A percentile compares a stretch with the other conserved stretches of the same genome.
phyloP scores from a whole-genome alignment of 306 rosid species.

The Pterocarpus macrocarpus region DNA sequence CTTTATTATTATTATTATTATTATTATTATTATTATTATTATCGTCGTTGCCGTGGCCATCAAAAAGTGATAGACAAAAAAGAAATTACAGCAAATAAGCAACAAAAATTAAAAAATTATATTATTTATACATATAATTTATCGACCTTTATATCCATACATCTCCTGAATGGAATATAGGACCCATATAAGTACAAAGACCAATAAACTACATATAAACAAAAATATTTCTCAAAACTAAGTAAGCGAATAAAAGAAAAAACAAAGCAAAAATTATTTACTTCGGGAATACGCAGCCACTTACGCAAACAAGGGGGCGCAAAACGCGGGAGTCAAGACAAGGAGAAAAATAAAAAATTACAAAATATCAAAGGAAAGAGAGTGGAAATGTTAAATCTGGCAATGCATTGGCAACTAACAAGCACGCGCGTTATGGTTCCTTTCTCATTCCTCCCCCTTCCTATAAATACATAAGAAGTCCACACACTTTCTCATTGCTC shows the following conservation, averaged over 20 bases:
- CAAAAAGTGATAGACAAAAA: too few relatives aligned
- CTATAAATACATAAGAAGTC: neutral
- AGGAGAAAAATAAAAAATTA: neutral
- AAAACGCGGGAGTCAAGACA: slow-evolving; percentile 24
- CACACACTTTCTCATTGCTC: neutral
- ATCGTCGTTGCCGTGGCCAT: too few relatives aligned
- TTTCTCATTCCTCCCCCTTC: neutral
- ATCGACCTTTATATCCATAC: too few relatives aligned
- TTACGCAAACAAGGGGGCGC: slow-evolving; percentile 1
- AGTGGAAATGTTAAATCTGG: neutral
- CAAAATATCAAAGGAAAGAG: neutral
- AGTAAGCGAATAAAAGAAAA: neutral
- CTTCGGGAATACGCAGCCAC: slow-evolving; percentile 19
- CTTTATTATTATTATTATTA: too few relatives aligned
- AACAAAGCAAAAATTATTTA: neutral
- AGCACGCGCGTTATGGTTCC: neutral
- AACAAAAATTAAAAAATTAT: too few relatives aligned
- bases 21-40: too few relatives aligned
- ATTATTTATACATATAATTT: too few relatives aligned
- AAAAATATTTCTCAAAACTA: neutral
- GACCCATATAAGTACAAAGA: too few relatives aligned
- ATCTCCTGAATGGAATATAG: too few relatives aligned
- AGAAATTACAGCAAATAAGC: too few relatives aligned
- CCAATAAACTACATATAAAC: neutral
- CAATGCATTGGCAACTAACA: neutral